Evolutionary conservation across 257 asterid species (phyloP).

Genomic region (Solanum gandarillasii): DNA sequence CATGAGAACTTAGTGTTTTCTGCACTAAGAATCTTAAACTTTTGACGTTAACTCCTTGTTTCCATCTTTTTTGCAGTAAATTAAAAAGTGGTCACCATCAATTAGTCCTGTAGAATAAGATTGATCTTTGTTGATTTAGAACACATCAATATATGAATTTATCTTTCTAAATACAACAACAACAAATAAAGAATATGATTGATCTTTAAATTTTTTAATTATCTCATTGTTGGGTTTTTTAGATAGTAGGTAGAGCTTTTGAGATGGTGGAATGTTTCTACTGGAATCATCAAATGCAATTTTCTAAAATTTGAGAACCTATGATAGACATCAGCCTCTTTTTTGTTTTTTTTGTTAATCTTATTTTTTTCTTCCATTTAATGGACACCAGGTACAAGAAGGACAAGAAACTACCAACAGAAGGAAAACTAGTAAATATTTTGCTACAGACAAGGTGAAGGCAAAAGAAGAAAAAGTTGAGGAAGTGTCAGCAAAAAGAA

Average conservation of each 20-base stretch:
- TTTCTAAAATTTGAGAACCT: neutral
- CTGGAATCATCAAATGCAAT: neutral
- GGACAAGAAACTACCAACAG: slow-evolving; percentile 59
- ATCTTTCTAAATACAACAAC: neutral
- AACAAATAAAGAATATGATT: neutral
- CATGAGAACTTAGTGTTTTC: neutral
- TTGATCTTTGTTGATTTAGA: neutral
- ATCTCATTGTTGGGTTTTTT: neutral
- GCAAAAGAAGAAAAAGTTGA: slow-evolving; percentile 45
- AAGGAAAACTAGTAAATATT: slow-evolving; percentile 91
- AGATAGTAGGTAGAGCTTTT: neutral
- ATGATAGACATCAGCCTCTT: neutral
- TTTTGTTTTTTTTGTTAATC: neutral
- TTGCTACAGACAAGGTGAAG: slow-evolving; percentile 39
- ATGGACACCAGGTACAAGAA: slow-evolving; percentile 35
- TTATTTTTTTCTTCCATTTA: neutral
- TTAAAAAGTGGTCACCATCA: neutral
- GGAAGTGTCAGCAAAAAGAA: slow-evolving; percentile 47
- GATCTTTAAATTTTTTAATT: neutral
- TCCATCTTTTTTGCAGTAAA: neutral
- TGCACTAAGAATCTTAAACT: neutral
- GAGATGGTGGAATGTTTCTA: neutral
- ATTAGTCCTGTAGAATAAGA: neutral
- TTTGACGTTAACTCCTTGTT: neutral
- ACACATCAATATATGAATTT: neutral